A percentile compares a stretch with the other conserved stretches of the same genome.
Evolutionary conservation across 2,329 filamentous ascomycete genomes (phyloP).

Genomic region (Amesomyces nigricolor): DNA sequence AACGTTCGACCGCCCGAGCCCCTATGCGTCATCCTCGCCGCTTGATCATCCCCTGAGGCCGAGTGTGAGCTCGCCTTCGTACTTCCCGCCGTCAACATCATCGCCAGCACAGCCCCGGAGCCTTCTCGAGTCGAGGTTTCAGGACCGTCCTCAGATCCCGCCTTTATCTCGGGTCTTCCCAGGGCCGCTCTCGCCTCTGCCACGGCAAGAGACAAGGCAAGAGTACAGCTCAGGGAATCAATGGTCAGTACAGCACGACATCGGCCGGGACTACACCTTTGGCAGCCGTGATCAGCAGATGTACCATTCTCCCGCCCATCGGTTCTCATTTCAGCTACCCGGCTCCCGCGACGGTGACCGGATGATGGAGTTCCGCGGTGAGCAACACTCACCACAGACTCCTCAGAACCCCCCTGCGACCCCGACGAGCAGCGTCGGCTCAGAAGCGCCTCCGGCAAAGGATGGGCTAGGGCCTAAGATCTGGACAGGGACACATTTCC

Average conservation of each 20-base stretch:
- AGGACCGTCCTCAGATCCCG: slow-evolving; percentile 37
- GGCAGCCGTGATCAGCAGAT: slow-evolving; percentile 35
- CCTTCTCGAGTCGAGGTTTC: slow-evolving; percentile 42
- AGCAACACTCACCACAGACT: slow-evolving; percentile 26
- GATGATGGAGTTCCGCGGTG: slow-evolving; percentile 21
- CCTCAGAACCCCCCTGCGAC: slow-evolving; percentile 29
- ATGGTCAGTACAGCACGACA: slow-evolving; percentile 39
- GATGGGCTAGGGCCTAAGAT: slow-evolving; percentile 62
- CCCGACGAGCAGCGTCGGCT: slow-evolving; percentile 29
- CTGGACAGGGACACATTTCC: slow-evolving; percentile 62
- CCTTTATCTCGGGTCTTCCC: slow-evolving; percentile 35
- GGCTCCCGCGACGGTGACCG: slow-evolving; percentile 30
- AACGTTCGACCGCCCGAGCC: slow-evolving; percentile 42
- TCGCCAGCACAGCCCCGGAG: slow-evolving; percentile 41
- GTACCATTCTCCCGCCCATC: slow-evolving; percentile 33
- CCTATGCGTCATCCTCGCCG: slow-evolving; percentile 41
- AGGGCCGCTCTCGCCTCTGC: slow-evolving; percentile 42
- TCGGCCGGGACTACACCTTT: slow-evolving; percentile 42
- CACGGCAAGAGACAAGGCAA: slow-evolving; percentile 36
- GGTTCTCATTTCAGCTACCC: slow-evolving; percentile 36
- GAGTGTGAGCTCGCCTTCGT: slow-evolving; percentile 32
- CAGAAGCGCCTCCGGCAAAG: slow-evolving; percentile 46
- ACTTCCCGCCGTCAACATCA: slow-evolving; percentile 39
- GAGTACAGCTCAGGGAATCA: slow-evolving; percentile 34
- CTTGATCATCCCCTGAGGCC: slow-evolving; percentile 42